Conservation (phyloP, 1,284 basidiomycete species). For the Caloboletus inedulis region DNA sequence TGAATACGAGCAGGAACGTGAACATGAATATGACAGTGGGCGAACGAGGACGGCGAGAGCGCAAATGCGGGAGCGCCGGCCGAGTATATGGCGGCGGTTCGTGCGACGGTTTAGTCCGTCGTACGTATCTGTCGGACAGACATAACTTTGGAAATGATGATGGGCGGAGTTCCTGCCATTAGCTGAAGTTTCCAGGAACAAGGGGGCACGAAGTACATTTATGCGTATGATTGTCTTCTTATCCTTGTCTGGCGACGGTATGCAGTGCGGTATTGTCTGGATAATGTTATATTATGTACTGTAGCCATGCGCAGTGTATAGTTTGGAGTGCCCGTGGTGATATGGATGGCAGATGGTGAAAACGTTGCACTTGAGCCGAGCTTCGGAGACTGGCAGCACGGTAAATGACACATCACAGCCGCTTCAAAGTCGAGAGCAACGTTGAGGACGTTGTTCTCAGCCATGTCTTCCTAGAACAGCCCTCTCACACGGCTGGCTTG, state of each 20-base stretch:
- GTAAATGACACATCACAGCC: neutral
- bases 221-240: neutral
- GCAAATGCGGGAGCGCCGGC: conserved; percentile 18
- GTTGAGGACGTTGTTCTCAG: neutral
- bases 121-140: conserved; percentile 21
- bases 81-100: conserved; percentile 26
- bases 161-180: neutral
- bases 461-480: neutral
- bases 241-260: neutral
- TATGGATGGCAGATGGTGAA: neutral
- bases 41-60: conserved; percentile 1
- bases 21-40: neutral
- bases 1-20: conserved; percentile 15
- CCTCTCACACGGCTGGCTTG: conserved; percentile 9
- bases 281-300: neutral
- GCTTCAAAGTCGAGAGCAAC: neutral
- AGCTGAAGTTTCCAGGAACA: neutral
- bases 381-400: neutral
- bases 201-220: neutral
- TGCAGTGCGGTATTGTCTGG: neutral
- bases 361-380: too few relatives aligned
- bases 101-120: conserved; percentile 26
- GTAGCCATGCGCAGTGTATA: neutral
- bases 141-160: conserved; percentile 4
- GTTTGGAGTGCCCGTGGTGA: neutral